A percentile compares a stretch with the other conserved stretches of the same genome.
phyloP scores from a whole-genome alignment of 2,329 filamentous ascomycete species.

The Trichoderma afroharzianum region DNA sequence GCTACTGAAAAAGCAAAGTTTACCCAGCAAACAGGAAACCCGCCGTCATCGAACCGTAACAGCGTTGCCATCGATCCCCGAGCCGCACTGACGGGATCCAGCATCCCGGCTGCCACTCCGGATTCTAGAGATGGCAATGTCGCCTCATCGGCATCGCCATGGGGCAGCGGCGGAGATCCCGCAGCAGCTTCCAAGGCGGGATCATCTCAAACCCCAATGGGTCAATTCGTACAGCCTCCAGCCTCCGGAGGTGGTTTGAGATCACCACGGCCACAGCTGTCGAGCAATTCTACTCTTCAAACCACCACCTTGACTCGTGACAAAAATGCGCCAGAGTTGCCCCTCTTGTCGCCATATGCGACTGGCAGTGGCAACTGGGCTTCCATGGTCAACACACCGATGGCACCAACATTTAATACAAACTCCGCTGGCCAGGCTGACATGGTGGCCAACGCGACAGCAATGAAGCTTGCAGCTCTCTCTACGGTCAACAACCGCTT shows the following conservation, averaged over 20 bases:
- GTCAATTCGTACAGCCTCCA: conserved; percentile 85
- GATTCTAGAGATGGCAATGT: conserved; percentile 31
- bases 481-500: conserved; percentile 99
- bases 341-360: conserved; percentile 75
- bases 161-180: conserved; percentile 59
- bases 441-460: conserved; percentile 97
- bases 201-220: conserved; percentile 79
- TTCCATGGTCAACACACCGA: conserved; percentile 96
- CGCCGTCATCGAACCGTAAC: conserved; percentile 88
- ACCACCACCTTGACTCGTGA: conserved; percentile 76
- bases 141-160: conserved; percentile 60
- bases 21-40: conserved; percentile 88
- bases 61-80: conserved; percentile 77
- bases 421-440: conserved; percentile 71
- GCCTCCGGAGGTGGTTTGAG: conserved; percentile 69
- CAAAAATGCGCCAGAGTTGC: conserved; percentile 65
- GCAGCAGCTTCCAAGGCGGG: conserved; percentile 64
- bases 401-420: conserved; percentile 79
- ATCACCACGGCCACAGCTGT: conserved; percentile 71
- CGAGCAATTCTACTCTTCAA: conserved; percentile 69
- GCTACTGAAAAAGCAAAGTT: conserved; percentile 98
- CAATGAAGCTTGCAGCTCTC: conserved; percentile 95
- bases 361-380: conserved; percentile 87
- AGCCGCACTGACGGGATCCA: conserved; percentile 68
- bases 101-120: conserved; percentile 59